Evolutionary conservation across 148 eudicot genomes (phyloP), one percentile per base, ranked within the genome.

Genomic region (Nepenthes gracilis): DNA sequence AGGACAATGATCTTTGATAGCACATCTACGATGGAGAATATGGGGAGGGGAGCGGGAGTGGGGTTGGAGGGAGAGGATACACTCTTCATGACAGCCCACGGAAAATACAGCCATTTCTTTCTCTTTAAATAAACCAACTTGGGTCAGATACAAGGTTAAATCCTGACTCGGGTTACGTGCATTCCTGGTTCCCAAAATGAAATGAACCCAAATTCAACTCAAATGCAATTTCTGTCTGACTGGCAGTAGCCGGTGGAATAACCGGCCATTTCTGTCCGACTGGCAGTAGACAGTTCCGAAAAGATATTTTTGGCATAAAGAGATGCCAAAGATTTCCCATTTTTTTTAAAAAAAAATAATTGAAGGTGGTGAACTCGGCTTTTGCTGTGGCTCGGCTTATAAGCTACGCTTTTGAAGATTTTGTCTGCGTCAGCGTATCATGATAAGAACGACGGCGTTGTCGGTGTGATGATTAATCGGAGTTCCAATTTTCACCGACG

Each of bases 71-170:
- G 47, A 47, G 35, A 61, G 4, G 49, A 23, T 43, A 54, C 33
- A 52, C 64, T 61, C 70, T 61, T 74, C 68, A 60, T 75, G 73
- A 74, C 74, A 63, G 23, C 23, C 73, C 74, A 78, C 71, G 70
- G 68, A 76, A 76, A 43, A 47, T 2, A 58, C 64, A 34, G 67
- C 69, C 67, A 65, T 61, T 51, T 52, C 32, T 52, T 23, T 70
- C 64, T 54, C 76, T 71, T 78, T 84, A 90, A 84, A 86, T 90
- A 88, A 81, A 70, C 77, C 52, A 67, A 83, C 72, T 70, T 23
- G 47, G 82, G 84, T 66, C 55, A 53, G 64, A 57, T 61, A 33
- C 34, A 9, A 55, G 81, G 86, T 80, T 72, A 62, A 65, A 74
- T 66, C 70, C 62, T 77, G 40, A 90, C 94, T 68, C 12, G 68